These are phyloP conservation scores for Sonneratia alba DNA, from an alignment of 345 rosid genomes.

Conservation along the genomic window DNA sequence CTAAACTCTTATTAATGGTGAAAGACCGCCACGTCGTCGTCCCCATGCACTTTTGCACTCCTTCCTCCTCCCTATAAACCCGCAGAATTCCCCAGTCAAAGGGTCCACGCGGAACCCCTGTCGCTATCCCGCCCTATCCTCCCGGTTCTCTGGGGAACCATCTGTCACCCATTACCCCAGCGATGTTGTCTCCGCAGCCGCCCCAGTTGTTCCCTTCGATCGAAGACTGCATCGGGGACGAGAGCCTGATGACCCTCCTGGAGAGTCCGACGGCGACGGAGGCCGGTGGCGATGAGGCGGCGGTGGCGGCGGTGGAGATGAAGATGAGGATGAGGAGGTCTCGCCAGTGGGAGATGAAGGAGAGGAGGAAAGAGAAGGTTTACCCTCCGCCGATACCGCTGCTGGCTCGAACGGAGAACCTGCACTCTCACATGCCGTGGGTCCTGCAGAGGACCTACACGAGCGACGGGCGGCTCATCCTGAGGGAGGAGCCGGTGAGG, in stretches of 20 bases:
- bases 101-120: background rate
- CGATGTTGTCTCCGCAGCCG: slow-evolving; percentile 18
- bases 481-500: slow-evolving; percentile 32
- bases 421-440: slow-evolving; percentile 36
- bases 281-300: background rate
- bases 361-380: slow-evolving; percentile 6
- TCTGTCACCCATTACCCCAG: background rate
- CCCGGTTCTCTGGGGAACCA: background rate
- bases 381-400: slow-evolving; percentile 41
- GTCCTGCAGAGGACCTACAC: slow-evolving; percentile 23
- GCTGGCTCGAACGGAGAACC: slow-evolving; percentile 32
- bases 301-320: background rate
- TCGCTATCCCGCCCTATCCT: background rate
- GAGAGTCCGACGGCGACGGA: slow-evolving; percentile 7
- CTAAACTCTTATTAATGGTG: background rate
- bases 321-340: background rate
- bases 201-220: slow-evolving; percentile 21
- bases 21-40: background rate
- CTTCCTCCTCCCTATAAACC: background rate
- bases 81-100: too few species aligned
- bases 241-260: slow-evolving; percentile 35
- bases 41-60: slow-evolving; percentile 9
- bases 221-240: slow-evolving; percentile 73
- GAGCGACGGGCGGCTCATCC: slow-evolving; percentile 32
- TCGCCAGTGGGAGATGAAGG: slow-evolving; percentile 7